A percentile compares a stretch with the other conserved stretches of the same genome.
phyloP scores from a whole-genome alignment of 164 flowering plant species.

The Stephania cephalantha region DNA sequence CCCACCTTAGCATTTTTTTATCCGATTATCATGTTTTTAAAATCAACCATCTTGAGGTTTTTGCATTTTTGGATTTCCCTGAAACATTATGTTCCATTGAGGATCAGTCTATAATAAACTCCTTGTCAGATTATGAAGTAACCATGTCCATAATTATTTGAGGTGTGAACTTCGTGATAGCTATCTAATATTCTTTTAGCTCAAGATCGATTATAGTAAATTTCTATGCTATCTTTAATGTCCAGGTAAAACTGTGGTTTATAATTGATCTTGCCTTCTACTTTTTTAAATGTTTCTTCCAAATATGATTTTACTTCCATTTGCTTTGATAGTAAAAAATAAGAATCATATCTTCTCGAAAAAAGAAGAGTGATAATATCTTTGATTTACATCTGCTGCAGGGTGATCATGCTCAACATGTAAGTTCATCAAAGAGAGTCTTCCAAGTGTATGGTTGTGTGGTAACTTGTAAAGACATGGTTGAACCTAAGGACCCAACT shows the following conservation, averaged over 20 bases:
- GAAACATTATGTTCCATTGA: not conserved
- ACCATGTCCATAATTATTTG: not conserved
- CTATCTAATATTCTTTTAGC: not conserved
- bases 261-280: not conserved
- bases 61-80: not conserved
- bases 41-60: not conserved
- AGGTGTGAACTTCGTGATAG: not conserved
- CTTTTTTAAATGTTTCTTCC: not conserved
- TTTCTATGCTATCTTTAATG: not conserved
- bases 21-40: not conserved
- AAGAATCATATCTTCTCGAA: not conserved
- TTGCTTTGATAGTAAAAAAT: not conserved
- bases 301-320: not conserved
- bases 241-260: not conserved
- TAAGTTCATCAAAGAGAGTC: constrained; percentile 47
- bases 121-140: not conserved
- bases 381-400: constrained; percentile 15
- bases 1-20: not conserved
- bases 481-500: constrained; percentile 61
- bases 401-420: constrained; percentile 34
- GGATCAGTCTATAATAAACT: not conserved
- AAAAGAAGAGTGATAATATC: too few relatives aligned
- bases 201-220: not conserved
- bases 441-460: constrained; percentile 91
- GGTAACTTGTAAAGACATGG: constrained; percentile 76